Evolutionary conservation across 164 flowering plant genomes (phyloP), one percentile per base, ranked within the genome.

Genomic region (Aristolochia fimbriata): DNA sequence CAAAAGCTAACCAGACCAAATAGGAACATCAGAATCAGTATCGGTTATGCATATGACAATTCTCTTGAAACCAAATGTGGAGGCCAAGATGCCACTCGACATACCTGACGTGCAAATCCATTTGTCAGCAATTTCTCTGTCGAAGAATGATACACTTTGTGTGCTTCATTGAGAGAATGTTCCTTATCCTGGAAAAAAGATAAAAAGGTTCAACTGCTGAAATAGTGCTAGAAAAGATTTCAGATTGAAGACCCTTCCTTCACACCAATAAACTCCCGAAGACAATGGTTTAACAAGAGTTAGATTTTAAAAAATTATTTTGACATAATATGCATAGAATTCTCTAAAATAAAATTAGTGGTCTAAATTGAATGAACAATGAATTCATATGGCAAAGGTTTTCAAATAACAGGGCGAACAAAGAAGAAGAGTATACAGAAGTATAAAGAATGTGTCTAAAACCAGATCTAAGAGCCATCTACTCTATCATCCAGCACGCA

Each of bases 21-120:
- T 37, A 55, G 12, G 20, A 31, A 55, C 43, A 67, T 25, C 3
- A 67, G n/a, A 52, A 21, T 58, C 54, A 61, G 48, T 27, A 31
- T 24, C n/a, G 19, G 47, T 51, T 52, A 27, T 31, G 55, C 55
- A 51, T 45, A 58, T 30, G 55, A 47, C 27, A 20, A 13, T 6
- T 37, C 37, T 17, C 17, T 19, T 11, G 46, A 31, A 13, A 54
- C 20, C 3, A 9, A 48, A 3, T 53, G 31, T 37, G 41, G 58
- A 16, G 33, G 19, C n/a, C 27, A 27, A 27, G 20, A 11, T 61
- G 41, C 14, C 54, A 27, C 43, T 61, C 49, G 0, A 43, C 17
- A 68, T 73, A 89, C 98, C 93, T 85, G 96, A 56, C 79, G 84
- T 51, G 87, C 85, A 77, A 89, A 89, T 13, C 74, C 73, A 72